phyloP scores from a whole-genome alignment of 75 land plant genomes.

The Cunninghamia lanceolata region DNA sequence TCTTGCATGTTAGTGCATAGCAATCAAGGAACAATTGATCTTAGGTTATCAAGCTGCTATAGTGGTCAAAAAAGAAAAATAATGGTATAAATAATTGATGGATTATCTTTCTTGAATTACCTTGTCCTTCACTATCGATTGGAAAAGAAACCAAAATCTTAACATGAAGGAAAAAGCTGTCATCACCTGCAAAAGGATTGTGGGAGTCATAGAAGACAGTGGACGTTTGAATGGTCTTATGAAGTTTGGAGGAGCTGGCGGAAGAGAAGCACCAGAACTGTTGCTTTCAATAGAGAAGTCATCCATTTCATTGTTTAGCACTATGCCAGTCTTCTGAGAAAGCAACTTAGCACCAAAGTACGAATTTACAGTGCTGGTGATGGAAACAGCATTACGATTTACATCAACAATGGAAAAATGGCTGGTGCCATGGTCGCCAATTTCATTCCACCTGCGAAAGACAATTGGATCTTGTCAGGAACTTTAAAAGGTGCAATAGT shows the following conservation, averaged over 20 bases:
- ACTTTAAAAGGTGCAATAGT: not conserved
- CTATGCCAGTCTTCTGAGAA: conserved; percentile 68
- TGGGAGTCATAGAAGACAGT: conserved; percentile 83
- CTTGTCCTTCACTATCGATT: not conserved
- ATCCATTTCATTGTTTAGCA: conserved; percentile 93
- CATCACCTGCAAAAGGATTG: conserved; percentile 67
- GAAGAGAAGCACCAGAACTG: conserved; percentile 18
- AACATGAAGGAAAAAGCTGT: conserved; percentile 2
- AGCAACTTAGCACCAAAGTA: conserved; percentile 66
- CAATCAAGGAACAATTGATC: not conserved
- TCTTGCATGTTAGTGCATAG: not conserved
- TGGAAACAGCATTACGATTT: conserved; percentile 69
- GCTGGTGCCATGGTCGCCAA: conserved; percentile 82
- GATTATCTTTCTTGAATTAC: not conserved
- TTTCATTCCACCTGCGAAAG: conserved; percentile 54
- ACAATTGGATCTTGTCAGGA: not conserved
- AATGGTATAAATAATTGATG: not conserved
- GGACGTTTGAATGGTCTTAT: conserved; percentile 77
- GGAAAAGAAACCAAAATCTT: not conserved
- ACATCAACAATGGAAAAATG: conserved; percentile 73
- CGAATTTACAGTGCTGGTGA: conserved; percentile 75
- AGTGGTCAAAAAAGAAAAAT: not conserved
- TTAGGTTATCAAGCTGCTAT: not conserved
- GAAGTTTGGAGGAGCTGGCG: conserved; percentile 70
- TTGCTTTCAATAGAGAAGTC: conserved; percentile 74